Evolutionary conservation across 257 asterid species (phyloP).

Genomic region (Solanum dulcamara): DNA sequence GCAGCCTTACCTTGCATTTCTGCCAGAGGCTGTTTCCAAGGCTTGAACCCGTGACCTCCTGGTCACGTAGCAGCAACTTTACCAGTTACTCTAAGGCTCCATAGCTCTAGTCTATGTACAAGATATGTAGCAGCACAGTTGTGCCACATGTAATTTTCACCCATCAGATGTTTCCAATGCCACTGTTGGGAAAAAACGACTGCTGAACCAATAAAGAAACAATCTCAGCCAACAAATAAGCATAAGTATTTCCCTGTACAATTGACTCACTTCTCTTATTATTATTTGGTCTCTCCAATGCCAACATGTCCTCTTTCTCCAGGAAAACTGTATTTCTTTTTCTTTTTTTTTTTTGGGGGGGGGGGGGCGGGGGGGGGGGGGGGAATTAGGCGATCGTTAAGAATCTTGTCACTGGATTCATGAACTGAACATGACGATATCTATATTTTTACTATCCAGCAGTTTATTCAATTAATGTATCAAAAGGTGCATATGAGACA

Average conservation of each 20-base stretch:
- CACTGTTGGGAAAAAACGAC: background rate
- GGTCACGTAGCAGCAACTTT: too few species aligned
- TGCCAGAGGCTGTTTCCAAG: too few species aligned
- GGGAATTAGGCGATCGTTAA: background rate
- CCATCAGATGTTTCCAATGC: background rate
- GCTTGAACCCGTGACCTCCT: too few species aligned
- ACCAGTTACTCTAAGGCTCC: too few species aligned
- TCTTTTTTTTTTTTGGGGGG: background rate
- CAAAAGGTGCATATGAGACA: background rate
- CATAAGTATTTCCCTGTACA: background rate
- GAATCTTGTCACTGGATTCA: background rate
- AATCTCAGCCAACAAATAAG: background rate
- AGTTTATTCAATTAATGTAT: background rate
- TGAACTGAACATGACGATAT: background rate
- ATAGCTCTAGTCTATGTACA: background rate
- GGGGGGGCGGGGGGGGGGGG: too few species aligned
- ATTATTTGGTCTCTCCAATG: background rate
- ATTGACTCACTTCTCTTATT: background rate
- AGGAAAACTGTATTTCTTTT: background rate
- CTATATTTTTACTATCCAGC: background rate
- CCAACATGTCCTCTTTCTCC: background rate
- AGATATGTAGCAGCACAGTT: background rate
- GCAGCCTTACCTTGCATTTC: too few species aligned
- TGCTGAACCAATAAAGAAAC: background rate
- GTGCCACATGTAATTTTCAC: background rate